Evolutionary conservation across 331 rosid genomes (phyloP).

Genomic region (Pyracantha coccinea): DNA sequence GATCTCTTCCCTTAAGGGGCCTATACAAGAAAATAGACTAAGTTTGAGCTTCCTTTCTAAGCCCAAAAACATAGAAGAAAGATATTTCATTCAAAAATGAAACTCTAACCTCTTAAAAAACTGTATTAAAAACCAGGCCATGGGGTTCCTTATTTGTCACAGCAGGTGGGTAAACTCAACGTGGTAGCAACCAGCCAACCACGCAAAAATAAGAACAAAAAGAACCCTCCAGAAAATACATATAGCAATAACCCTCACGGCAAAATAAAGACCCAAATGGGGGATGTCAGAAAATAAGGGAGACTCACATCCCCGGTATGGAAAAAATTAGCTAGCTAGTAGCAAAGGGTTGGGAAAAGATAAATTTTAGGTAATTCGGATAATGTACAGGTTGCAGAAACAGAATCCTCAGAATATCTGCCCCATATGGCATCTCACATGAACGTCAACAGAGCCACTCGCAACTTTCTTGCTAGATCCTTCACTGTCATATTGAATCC

Average conservation of each 20-base stretch:
- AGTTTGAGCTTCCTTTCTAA: neutral
- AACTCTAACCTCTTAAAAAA: neutral
- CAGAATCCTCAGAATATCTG: neutral
- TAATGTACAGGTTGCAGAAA: neutral
- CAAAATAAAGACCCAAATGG: neutral
- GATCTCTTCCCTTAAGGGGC: no score
- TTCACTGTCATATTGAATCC: constrained; percentile 25
- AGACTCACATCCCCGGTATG: neutral
- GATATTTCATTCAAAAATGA: neutral
- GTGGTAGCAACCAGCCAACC: neutral
- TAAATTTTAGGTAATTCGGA: constrained; percentile 1
- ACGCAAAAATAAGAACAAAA: constrained; percentile 2
- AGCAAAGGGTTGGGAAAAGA: neutral
- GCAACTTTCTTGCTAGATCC: constrained; percentile 30
- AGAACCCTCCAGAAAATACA: neutral
- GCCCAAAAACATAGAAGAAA: neutral
- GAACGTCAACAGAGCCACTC: constrained; percentile 19
- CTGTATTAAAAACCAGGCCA: neutral
- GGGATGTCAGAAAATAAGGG: neutral
- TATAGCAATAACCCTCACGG: neutral
- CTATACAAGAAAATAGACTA: neutral
- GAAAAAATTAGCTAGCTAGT: neutral
- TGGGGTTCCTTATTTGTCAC: neutral
- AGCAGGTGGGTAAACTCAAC: neutral
- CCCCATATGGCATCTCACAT: constrained; percentile 9